Evolutionary conservation across 2,329 filamentous ascomycete genomes (phyloP).

Genomic region (Rosellinia necatrix): DNA sequence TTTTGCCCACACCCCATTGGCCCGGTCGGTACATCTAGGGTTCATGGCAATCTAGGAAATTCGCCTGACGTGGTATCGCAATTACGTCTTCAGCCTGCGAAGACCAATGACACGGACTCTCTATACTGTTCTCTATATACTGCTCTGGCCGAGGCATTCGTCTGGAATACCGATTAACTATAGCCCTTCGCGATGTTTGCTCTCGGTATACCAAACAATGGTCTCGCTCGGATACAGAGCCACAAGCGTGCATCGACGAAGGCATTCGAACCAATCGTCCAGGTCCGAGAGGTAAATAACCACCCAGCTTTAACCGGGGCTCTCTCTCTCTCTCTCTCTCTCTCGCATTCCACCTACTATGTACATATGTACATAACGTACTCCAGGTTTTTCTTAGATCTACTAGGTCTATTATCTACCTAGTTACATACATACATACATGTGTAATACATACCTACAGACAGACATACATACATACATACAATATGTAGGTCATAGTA

Average conservation of each 20-base stretch:
- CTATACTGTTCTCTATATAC: too few species aligned
- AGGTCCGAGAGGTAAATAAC: neutral
- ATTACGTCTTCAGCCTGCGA: slow-evolving; percentile 31
- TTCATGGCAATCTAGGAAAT: slow-evolving; percentile 37
- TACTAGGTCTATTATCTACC: too few species aligned
- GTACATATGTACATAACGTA: too few species aligned
- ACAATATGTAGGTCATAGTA: too few species aligned
- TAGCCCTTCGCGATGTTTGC: slow-evolving; percentile 27
- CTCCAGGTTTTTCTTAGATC: slow-evolving; percentile 6
- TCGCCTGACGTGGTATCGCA: slow-evolving; percentile 38
- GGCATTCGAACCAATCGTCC: neutral
- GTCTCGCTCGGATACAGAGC: slow-evolving; percentile 3
- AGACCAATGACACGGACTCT: slow-evolving; percentile 33
- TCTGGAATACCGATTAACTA: slow-evolving; percentile 7
- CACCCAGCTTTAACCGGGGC: too few species aligned
- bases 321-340: too few species aligned
- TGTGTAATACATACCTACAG: too few species aligned
- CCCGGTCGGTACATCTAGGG: slow-evolving; percentile 27
- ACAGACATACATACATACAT: too few species aligned
- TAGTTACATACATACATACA: too few species aligned
- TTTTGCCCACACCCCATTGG: slow-evolving; percentile 30
- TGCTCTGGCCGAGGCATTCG: slow-evolving; percentile 16
- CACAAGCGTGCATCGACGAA: neutral
- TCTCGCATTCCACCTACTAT: too few species aligned
- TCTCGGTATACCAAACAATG: slow-evolving; percentile 12